These are phyloP conservation scores for Stenocarpella maydis DNA, from an alignment of 2,329 filamentous ascomycete species.

Conservation along the genomic window DNA sequence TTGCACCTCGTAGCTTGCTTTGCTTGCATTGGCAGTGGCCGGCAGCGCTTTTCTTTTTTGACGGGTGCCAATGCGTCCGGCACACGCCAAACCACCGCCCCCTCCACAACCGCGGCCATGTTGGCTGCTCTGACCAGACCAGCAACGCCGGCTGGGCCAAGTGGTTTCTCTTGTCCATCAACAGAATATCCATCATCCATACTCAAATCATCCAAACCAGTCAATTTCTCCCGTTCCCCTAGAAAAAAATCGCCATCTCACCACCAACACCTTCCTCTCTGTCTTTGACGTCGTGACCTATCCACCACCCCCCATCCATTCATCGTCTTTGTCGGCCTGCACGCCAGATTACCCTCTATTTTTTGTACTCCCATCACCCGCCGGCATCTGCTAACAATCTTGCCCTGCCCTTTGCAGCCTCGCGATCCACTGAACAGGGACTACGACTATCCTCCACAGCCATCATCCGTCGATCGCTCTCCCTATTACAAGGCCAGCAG, in stretches of 20 bases:
- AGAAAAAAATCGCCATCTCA: conserved; percentile 12
- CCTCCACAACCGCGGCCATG: conserved; percentile 28
- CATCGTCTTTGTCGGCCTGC: conserved; percentile 32
- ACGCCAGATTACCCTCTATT: conserved; percentile 31
- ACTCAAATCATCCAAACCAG: conserved; percentile 10
- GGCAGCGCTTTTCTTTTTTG: conserved; percentile 15
- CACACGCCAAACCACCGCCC: conserved; percentile 31
- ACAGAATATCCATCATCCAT: not conserved
- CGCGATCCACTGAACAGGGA: conserved; percentile 50
- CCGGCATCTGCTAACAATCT: conserved; percentile 34
- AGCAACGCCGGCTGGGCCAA: conserved; percentile 23
- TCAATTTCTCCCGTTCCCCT: conserved; percentile 3
- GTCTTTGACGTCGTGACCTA: conserved; percentile 24
- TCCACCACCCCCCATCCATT: conserved; percentile 5
- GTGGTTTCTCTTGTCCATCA: conserved; percentile 30
- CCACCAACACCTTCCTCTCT: not conserved
- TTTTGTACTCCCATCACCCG: conserved; percentile 32
- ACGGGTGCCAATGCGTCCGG: conserved; percentile 19
- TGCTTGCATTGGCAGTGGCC: conserved; percentile 11
- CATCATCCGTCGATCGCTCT: conserved; percentile 51
- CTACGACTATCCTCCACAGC: conserved; percentile 55
- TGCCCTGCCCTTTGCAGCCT: conserved; percentile 47
- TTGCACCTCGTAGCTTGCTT: not conserved
- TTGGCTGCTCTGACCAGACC: conserved; percentile 35
- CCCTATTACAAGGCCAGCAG: conserved; percentile 58